Evolutionary conservation across 2,329 filamentous ascomycete species (phyloP).

Genomic region (Leptographium radiaticola): DNA sequence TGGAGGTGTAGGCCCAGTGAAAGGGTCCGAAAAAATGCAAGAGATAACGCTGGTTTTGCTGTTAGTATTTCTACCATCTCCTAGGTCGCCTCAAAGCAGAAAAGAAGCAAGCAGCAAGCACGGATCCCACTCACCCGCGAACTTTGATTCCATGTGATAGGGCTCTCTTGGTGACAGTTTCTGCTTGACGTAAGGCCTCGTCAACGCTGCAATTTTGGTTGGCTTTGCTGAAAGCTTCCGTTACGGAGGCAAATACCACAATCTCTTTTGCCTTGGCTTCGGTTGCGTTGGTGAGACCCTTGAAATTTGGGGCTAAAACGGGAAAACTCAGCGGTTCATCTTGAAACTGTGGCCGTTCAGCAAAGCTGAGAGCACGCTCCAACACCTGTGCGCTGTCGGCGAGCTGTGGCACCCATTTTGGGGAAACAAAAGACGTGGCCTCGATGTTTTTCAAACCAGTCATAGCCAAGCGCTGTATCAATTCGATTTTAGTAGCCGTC

Average conservation of each 20-base stretch:
- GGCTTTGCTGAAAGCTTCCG: conserved; percentile 63
- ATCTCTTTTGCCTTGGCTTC: not conserved
- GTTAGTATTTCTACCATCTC: not conserved
- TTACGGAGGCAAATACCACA: conserved; percentile 55
- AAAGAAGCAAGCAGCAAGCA: not conserved
- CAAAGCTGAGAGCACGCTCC: not conserved
- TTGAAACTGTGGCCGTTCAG: not conserved
- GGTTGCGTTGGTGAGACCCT: conserved; percentile 55
- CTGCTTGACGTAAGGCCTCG: not conserved
- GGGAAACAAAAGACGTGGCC: conserved; percentile 67
- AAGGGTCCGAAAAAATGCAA: conserved; percentile 1
- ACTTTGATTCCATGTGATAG: not conserved
- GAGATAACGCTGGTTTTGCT: not conserved
- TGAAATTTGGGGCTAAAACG: not conserved
- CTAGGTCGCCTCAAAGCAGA: not conserved
- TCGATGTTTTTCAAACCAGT: conserved; percentile 64
- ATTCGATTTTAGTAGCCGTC: conserved; percentile 58
- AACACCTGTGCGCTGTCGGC: not conserved
- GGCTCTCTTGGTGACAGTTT: not conserved
- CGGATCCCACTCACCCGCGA: not conserved
- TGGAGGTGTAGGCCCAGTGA: not conserved
- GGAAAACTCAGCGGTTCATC: not conserved
- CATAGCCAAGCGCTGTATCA: conserved; percentile 53
- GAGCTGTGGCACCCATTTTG: conserved; percentile 70
- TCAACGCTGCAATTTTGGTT: conserved; percentile 56